Percentiles rank a stretch among this genome's conserved stretches.
These are phyloP conservation scores for Penicillium pulvis DNA, from an alignment of 495 filamentous ascomycete genomes.

Conservation along the genomic window DNA sequence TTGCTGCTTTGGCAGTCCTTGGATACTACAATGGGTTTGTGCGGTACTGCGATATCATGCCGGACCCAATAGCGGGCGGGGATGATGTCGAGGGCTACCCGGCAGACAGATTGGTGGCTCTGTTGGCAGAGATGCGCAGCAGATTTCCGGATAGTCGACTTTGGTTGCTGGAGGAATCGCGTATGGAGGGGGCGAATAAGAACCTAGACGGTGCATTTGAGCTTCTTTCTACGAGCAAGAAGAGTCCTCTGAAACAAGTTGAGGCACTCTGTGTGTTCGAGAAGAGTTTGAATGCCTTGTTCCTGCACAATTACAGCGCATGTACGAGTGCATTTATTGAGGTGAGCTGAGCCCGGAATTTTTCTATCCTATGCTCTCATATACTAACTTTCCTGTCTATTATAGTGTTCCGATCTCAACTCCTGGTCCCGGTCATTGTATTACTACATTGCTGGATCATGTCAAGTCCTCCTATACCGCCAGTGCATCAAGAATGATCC, in stretches of 20 bases:
- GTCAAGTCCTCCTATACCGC: conserved; percentile 80
- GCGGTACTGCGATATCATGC: conserved; percentile 85
- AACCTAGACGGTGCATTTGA: conserved; percentile 68
- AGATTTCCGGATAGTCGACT: conserved; percentile 81
- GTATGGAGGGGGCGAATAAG: conserved; percentile 70
- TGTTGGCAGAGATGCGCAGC: conserved; percentile 71
- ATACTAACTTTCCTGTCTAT: neutral
- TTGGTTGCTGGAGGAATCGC: conserved; percentile 88
- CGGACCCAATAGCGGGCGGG: conserved; percentile 51
- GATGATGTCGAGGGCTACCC: conserved; percentile 71
- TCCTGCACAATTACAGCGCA: conserved; percentile 68
- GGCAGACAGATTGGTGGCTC: conserved; percentile 62
- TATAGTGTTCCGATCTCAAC: conserved; percentile 75
- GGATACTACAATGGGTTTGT: conserved; percentile 86
- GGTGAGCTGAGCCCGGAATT: conserved; percentile 28
- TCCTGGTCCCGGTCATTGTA: conserved; percentile 91
- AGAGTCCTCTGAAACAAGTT: conserved; percentile 82
- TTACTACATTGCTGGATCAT: conserved; percentile 81
- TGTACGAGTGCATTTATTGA: conserved; percentile 74
- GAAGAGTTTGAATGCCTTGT: conserved; percentile 76
- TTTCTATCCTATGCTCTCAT: neutral
- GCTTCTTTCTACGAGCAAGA: conserved; percentile 56
- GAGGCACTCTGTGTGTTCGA: conserved; percentile 82
- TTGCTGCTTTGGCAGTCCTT: conserved; percentile 78
- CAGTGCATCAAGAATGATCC: conserved; percentile 49